These are phyloP conservation scores for Chloranthus sessilifolius DNA, from an alignment of 164 flowering plant species.

Conservation along the genomic window DNA sequence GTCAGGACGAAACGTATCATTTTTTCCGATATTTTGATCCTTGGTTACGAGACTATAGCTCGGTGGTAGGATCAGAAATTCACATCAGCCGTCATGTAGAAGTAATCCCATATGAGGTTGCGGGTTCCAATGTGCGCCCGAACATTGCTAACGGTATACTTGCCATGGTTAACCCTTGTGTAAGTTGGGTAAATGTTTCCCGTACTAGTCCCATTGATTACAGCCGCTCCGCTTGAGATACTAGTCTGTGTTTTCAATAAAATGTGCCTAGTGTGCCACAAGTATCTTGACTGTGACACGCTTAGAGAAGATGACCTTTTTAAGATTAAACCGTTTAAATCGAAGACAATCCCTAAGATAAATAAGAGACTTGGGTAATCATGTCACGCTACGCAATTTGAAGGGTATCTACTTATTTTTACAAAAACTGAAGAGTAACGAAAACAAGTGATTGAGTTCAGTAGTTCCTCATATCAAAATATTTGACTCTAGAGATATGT, in stretches of 20 bases:
- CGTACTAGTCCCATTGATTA: slow-evolving; percentile 40
- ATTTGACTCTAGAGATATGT: background rate
- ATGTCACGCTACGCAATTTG: too few species aligned
- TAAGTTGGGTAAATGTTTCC: slow-evolving; percentile 71
- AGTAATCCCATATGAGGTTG: slow-evolving; percentile 94
- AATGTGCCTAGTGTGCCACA: slow-evolving; percentile 85
- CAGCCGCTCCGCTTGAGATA: slow-evolving; percentile 80
- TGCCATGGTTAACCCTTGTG: slow-evolving; percentile 88
- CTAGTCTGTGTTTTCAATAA: slow-evolving; percentile 59
- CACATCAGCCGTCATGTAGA: slow-evolving; percentile 75
- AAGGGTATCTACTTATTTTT: too few species aligned
- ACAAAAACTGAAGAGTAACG: too few species aligned
- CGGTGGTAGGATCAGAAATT: slow-evolving; percentile 84
- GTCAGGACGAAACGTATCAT: too few species aligned
- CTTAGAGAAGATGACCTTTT: slow-evolving; percentile 83
- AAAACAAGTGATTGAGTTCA: background rate
- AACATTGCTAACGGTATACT: slow-evolving; percentile 79
- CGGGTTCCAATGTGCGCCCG: slow-evolving; percentile 93
- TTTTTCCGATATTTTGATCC: too few species aligned
- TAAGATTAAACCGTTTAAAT: too few species aligned
- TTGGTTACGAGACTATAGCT: slow-evolving; percentile 61
- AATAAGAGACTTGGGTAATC: too few species aligned
- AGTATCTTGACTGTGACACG: slow-evolving; percentile 77
- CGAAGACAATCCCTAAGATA: too few species aligned
- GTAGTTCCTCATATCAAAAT: background rate